Evolutionary conservation across 2,329 filamentous ascomycete species (phyloP).

Genomic region (Triangularia verruculosa): DNA sequence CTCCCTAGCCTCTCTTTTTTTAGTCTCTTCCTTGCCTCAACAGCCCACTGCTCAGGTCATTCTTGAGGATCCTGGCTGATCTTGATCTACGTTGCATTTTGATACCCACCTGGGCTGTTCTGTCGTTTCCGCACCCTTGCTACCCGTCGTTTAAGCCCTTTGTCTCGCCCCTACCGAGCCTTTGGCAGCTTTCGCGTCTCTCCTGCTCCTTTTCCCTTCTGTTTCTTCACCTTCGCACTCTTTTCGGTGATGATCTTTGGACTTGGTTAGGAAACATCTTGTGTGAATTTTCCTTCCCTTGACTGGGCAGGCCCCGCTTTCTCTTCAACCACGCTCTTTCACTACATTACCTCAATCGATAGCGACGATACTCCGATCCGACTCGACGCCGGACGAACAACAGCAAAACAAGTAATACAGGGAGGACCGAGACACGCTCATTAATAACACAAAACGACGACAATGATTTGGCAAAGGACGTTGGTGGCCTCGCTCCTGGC

Average conservation of each 20-base stretch:
- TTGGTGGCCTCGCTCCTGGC: constrained; percentile 37
- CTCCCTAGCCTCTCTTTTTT: neutral
- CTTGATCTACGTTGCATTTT: constrained; percentile 25
- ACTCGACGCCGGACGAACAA: constrained; percentile 21
- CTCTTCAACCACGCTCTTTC: constrained; percentile 19
- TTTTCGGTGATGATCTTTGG: constrained; percentile 14
- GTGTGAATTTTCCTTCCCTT: constrained; percentile 29
- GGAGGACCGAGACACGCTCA: neutral
- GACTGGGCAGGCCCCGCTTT: constrained; percentile 35
- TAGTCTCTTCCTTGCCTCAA: constrained; percentile 5
- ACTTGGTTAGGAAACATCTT: neutral
- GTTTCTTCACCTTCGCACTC: constrained; percentile 25
- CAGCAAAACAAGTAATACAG: constrained; percentile 9
- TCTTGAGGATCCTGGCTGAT: constrained; percentile 16
- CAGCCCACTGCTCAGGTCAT: constrained; percentile 21
- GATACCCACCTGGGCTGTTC: constrained; percentile 2
- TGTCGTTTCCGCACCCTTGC: constrained; percentile 7
- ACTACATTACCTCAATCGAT: constrained; percentile 4
- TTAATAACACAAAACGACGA: constrained; percentile 22
- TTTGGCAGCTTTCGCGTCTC: constrained; percentile 1
- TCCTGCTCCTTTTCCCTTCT: constrained; percentile 18
- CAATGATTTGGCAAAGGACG: constrained; percentile 38
- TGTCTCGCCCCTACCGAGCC: constrained; percentile 8
- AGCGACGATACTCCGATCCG: constrained; percentile 23
- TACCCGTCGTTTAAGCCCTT: constrained; percentile 18